Evolutionary conservation across 1,284 basidiomycete species (phyloP).

Genomic region (Sanghuangporus sanghuang): DNA sequence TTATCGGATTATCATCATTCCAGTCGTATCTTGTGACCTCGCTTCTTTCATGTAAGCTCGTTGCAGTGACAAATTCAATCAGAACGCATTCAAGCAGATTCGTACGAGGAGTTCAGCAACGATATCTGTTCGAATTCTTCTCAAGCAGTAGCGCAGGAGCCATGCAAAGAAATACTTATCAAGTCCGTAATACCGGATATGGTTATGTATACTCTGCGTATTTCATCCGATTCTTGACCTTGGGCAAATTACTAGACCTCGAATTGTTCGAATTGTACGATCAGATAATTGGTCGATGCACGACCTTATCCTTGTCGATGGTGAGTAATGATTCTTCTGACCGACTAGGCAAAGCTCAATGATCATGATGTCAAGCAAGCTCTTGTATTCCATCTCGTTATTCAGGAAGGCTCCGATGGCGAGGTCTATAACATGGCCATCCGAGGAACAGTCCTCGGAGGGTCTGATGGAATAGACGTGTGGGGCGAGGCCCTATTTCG

Average conservation of each 20-base stretch:
- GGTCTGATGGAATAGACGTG: slow-evolving; percentile 33
- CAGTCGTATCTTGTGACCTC: too few relatives aligned
- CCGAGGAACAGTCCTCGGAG: slow-evolving; percentile 31
- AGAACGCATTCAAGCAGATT: too few relatives aligned
- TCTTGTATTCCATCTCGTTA: slow-evolving; percentile 33
- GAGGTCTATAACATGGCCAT: slow-evolving; percentile 35
- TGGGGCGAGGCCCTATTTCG: slow-evolving; percentile 21
- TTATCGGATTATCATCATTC: too few relatives aligned
- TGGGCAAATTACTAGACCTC: neutral
- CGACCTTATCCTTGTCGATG: slow-evolving; percentile 35
- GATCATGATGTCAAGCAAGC: slow-evolving; percentile 19
- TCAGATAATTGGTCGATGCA: slow-evolving; percentile 32
- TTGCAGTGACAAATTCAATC: too few relatives aligned
- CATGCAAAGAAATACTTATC: too few relatives aligned
- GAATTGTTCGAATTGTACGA: neutral
- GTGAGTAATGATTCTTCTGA: neutral
- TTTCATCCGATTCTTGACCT: too few relatives aligned
- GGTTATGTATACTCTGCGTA: too few relatives aligned
- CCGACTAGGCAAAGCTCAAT: neutral
- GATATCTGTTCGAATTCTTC: too few relatives aligned
- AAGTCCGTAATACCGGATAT: too few relatives aligned
- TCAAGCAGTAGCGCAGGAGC: too few relatives aligned
- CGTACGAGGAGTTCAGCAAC: too few relatives aligned
- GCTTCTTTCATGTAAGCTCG: too few relatives aligned
- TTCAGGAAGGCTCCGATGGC: slow-evolving; percentile 29